Base-by-base conservation (phyloP, 495 filamentous ascomycete species). In the Barbatosphaeria neglecta region DNA sequence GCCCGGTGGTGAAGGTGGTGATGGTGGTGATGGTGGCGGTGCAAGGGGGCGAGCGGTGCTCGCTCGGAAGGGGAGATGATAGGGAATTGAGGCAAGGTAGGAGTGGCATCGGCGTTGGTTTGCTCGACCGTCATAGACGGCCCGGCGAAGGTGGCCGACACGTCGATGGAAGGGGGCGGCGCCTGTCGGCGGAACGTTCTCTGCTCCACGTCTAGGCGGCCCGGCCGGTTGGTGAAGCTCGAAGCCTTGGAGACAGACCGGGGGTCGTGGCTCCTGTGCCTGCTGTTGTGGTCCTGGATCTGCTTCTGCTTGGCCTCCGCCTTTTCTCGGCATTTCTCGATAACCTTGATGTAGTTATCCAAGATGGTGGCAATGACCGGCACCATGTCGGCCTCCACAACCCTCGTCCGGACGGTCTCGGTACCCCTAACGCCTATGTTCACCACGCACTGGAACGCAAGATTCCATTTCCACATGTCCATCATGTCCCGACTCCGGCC, bases 401-500 rank as follows among this genome's bases (percentile, higher is more conserved):
- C 90, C 50, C 92, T 75, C 39, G 93, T 96, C 43, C 92, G 76
- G 44, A 98, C 92, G 49, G 72, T 78, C 66, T 98, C 92, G 5
- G 92, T 95, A 46, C 92, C 92, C 46, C 92, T 80, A 52, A 98
- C 92, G 20, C 92, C 92, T 59, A 98, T 96, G 62, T 98, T 98
- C 59, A 97, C 89, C 24, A 96, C 90, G 62, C 93, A 97, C 59
- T 97, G 92, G 59, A 98, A 96, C 37, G 92, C 92, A 44, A 98
- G 74, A 58, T 95, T 98, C 92, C 92, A 98, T 70, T 97, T 97
- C 93, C 92, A 98, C 85, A 93, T 93, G 59, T 95, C 90, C 90
- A 96, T 95, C 81, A 95, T 80, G 63, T 97, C 89, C 70, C 88
- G 88, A 60, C 86, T 94, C 61, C 89, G 76, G 51, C 92, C 92